A percentile compares a stretch with the other conserved stretches of the same genome.
Evolutionary conservation across 1,284 basidiomycete species (phyloP).

Genomic region (Trametes polyzona): DNA sequence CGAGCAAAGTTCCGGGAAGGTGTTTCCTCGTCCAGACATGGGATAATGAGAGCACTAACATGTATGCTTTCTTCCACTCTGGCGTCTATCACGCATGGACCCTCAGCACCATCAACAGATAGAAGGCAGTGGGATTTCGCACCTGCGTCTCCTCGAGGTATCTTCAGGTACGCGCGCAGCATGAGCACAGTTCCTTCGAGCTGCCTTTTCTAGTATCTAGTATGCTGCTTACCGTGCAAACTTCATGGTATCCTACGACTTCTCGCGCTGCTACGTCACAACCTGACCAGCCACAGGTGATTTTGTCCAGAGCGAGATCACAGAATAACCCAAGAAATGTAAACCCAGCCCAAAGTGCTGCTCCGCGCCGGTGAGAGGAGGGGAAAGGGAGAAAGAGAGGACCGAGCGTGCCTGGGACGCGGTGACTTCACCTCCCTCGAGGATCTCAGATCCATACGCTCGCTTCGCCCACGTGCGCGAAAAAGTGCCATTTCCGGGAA

Average conservation of each 20-base stretch:
- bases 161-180: slow-evolving; percentile 35
- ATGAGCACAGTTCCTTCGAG: too few species aligned
- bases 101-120: background rate
- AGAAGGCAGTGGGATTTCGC: slow-evolving; percentile 18
- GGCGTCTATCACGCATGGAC: slow-evolving; percentile 53
- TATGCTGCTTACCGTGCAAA: slow-evolving; percentile 24
- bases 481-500: background rate
- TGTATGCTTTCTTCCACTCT: slow-evolving; percentile 84
- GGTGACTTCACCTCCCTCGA: slow-evolving; percentile 7
- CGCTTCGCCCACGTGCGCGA: slow-evolving; percentile 9
- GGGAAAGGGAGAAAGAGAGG: background rate
- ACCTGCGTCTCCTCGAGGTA: slow-evolving; percentile 77
- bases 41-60: slow-evolving; percentile 51
- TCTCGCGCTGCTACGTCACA: background rate
- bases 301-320: background rate
- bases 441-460: slow-evolving; percentile 2
- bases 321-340: background rate
- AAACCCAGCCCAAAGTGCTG: too few species aligned
- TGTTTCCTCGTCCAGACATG: background rate
- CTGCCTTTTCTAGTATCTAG: background rate
- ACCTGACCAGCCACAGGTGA: background rate
- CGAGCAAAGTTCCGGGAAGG: too few species aligned
- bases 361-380: background rate
- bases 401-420: background rate
- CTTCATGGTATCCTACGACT: slow-evolving; percentile 21